Base-by-base conservation (phyloP, 331 rosid species). In the Stylosanthes scabra region DNA sequence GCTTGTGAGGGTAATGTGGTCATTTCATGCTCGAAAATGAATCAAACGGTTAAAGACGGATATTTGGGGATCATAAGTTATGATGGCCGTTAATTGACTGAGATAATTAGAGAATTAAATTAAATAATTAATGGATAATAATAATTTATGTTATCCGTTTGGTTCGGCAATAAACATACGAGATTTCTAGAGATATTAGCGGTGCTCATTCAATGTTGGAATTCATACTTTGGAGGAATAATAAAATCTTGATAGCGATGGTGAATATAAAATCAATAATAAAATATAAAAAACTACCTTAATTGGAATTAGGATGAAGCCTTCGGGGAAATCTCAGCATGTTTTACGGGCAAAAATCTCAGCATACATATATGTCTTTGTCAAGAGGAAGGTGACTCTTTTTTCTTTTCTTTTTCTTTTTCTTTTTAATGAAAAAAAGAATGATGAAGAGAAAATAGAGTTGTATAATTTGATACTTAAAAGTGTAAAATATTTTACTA, bases 11-110 rank as follows among this genome's bases (percentile, higher is more conserved):
- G 67, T 50, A 80, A 20, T 52, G 0, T 60, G 2, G 83, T 0
- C 67, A 73, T 67, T 74, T 0, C 3, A 25, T 1, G 42, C 11
- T 13, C 45, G 0, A 0, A 3, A 7, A 6, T 2, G 67, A 8
- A 80, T 73, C 83, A 54, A 41, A 66, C 75, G 70, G 70, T 47
- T 57, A 7, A 27, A 15, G 11, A 40, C 11, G 13, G 11, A 57
- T 1, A 4, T 11, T 60, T 47, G 50, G 12, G 34, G n/a, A 58
- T 47, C 44, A 0, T 6, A 71, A 39, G 58, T 56, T 47, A 9
- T 1, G 20, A 54, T 42, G 9, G 51, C 5, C 37, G 39, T 13
- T 39, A 10, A 29, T 62, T 49, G 3, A 40, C 25, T 63, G 3
- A 10, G 11, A 45, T 60, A 12, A 37, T 42, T 39, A 1, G 7